Evolutionary conservation across 2,329 filamentous ascomycete genomes (phyloP).

Genomic region (Grosmannia penicillata): DNA sequence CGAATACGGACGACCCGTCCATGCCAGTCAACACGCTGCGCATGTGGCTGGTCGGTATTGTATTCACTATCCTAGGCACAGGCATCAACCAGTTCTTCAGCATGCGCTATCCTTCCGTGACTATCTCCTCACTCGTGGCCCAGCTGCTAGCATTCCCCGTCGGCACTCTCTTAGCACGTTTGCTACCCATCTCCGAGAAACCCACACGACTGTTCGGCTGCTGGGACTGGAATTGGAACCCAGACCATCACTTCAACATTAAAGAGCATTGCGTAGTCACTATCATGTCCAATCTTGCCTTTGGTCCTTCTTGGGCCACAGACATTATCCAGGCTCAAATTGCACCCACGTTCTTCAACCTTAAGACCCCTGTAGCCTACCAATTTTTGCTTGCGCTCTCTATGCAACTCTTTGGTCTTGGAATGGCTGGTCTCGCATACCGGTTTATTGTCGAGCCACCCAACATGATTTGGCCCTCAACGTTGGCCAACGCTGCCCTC

Average conservation of each 20-base stretch:
- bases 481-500: conserved; percentile 29
- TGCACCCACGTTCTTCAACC: conserved; percentile 17
- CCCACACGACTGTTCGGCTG: conserved; percentile 25
- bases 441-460: conserved; percentile 37
- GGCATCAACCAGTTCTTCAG: no score
- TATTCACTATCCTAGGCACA: no score
- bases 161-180: conserved; percentile 33
- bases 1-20: no score
- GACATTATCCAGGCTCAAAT: conserved; percentile 18
- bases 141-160: conserved; percentile 25
- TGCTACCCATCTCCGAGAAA: conserved; percentile 27
- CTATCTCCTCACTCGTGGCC: no score
- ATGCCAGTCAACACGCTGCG: no score
- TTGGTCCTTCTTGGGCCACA: conserved; percentile 28
- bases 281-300: conserved; percentile 39
- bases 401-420: conserved; percentile 41
- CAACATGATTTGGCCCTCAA: conserved; percentile 35
- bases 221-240: conserved; percentile 29
- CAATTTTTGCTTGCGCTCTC: conserved; percentile 30
- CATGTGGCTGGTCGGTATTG: no score
- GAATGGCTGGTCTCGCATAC: conserved; percentile 33
- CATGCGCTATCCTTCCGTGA: no score
- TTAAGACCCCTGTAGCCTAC: conserved; percentile 27
- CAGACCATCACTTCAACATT: conserved; percentile 41
- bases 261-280: conserved; percentile 46